Conservation (phyloP, 2,329 filamentous ascomycete species). For the Bertia moriformis region DNA sequence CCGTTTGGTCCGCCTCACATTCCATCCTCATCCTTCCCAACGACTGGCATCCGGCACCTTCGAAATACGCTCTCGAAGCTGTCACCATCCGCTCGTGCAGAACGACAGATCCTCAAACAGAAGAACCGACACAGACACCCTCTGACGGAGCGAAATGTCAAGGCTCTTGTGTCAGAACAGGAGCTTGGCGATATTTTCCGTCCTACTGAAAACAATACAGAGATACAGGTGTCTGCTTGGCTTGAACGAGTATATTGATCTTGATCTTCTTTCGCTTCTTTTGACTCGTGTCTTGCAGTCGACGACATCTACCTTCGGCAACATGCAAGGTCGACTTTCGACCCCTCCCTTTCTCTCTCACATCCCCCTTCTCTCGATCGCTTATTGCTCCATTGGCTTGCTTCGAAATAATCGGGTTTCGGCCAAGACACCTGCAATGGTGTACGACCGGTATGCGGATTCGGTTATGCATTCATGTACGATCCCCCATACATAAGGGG, state of each 20-base stretch:
- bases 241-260: slow-evolving; percentile 1
- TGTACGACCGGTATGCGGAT: too few species aligned
- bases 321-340: too few species aligned
- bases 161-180: slow-evolving; percentile 15
- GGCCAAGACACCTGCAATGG: too few species aligned
- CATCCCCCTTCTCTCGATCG: too few species aligned
- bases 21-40: slow-evolving; percentile 11
- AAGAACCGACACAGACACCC: slow-evolving; percentile 17
- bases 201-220: neutral
- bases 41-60: slow-evolving; percentile 15
- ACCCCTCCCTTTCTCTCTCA: too few species aligned
- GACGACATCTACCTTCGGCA: too few species aligned
- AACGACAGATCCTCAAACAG: slow-evolving; percentile 16
- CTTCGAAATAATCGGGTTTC: too few species aligned
- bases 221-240: neutral
- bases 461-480: too few species aligned
- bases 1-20: slow-evolving; percentile 15
- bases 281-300: too few species aligned
- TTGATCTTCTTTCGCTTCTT: too few species aligned
- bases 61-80: slow-evolving; percentile 17
- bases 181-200: neutral
- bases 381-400: too few species aligned
- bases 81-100: slow-evolving; percentile 15
- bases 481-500: too few species aligned
- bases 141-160: slow-evolving; percentile 18